Evolutionary conservation across 345 rosid genomes (phyloP), one percentile per base, ranked within the genome.

Genomic region (Fremontodendron californicum): DNA sequence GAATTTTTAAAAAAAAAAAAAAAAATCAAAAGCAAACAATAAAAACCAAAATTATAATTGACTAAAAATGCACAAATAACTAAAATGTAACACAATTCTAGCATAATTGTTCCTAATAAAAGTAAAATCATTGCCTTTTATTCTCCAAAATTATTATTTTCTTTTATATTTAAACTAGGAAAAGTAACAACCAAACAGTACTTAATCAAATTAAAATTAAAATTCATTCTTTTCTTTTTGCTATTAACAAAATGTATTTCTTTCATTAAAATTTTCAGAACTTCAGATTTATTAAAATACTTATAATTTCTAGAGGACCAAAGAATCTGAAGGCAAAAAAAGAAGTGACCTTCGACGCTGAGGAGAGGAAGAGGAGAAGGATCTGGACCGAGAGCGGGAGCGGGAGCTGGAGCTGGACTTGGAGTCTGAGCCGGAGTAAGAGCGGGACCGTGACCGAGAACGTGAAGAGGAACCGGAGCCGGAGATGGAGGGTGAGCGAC

Each of bases 331-430:
- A 16, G 16, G 65, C 9, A n/a, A n/a, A n/a, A 11, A 42, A 2
- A 5, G 0, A 45, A 18, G 0, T 79, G 18, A 88, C 91, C 91
- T 88, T 80, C 81, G 86, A 13, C 86, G 86, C 74, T 69, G 88
- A 31, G 88, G 87, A 57, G 92, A 89, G 19, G 98, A 90, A 4
- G 98, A 93, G 31, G 94, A 90, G 19, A 92, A 84, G 69, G 81
- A 77, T 67, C 52, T 74, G 27, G 93, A 90, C 11, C 85, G 86
- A 33, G 95, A 89, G 10, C 84, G 83, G 12, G 89, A 86, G 72
- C 70, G 80, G 11, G 94, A 88, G 61, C 77, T 82, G 11, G 70
- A 39, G 21, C 70, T 79, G 39, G 93, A 87, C 27, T 79, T 82
- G 18, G 93, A 88, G 60, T 43, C 78, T 4, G 93, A 88, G 19